Evolutionary conservation across 225 moss, liverwort and hornwort genomes (phyloP).

Genomic region (Sphagnum tenellum): DNA sequence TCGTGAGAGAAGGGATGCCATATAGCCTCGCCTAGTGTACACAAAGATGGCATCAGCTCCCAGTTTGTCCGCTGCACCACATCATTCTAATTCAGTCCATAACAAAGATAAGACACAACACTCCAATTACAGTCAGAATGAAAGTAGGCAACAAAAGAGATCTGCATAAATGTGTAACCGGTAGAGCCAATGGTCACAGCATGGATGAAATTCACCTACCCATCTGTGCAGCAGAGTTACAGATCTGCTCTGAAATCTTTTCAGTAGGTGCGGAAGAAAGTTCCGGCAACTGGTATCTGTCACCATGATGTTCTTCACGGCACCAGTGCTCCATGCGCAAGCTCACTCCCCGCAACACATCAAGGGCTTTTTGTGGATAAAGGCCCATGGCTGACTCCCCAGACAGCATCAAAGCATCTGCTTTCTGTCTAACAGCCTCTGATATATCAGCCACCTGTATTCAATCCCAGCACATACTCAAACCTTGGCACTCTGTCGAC

Average conservation of each 20-base stretch:
- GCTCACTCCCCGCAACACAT: constrained; percentile 25
- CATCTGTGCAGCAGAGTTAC: constrained; percentile 35
- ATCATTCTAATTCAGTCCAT: too few relatives aligned
- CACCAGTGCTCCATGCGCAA: constrained; percentile 28
- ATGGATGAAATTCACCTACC: constrained; percentile 16
- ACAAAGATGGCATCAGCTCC: constrained; percentile 40
- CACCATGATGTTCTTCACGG: constrained; percentile 21
- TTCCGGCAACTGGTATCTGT: constrained; percentile 11
- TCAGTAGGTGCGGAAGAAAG: constrained; percentile 15
- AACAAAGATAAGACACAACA: too few relatives aligned
- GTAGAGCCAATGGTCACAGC: background rate
- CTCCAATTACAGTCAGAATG: too few relatives aligned
- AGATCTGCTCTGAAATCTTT: constrained; percentile 40
- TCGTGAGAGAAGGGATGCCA: constrained; percentile 34
- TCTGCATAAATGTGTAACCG: too few relatives aligned
- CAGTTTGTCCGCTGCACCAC: constrained; percentile 29
- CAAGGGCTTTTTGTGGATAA: constrained; percentile 28
- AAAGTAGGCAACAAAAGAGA: too few relatives aligned
- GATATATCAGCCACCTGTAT: constrained; percentile 31
- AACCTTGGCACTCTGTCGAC: too few relatives aligned
- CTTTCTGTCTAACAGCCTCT: constrained; percentile 32
- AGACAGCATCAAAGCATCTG: constrained; percentile 39
- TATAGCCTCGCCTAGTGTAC: constrained; percentile 35
- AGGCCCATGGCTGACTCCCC: constrained; percentile 36
- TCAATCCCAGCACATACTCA: too few relatives aligned